Evolutionary conservation across 129 eudicot species (phyloP), one percentile per base, ranked within the genome.

Genomic region (Logfia minima): DNA sequence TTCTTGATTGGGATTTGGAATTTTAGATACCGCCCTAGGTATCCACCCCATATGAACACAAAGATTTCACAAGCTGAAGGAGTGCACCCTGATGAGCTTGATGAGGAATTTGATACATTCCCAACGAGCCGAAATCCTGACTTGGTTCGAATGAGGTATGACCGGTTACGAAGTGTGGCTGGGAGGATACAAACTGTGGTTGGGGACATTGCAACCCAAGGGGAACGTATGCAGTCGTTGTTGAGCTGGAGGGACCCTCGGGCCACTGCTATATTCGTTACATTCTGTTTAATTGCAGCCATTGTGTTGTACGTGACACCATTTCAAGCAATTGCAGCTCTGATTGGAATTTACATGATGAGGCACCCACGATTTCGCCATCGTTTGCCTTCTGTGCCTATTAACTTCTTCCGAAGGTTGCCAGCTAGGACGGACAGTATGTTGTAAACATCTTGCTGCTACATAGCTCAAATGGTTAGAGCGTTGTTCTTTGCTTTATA

Each of bases 171-270:
- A 82, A 88, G 97, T 32, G 98, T 93, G 66, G 98, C 98, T 2
- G 96, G 98, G 19, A 75, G 98, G 75, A 87, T 93, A 61, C 98
- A 92, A 66, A 93, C 98, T 0, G 98, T 93, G 68, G 83, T 93
- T 6, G 98, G 98, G 8, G 98, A 93, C 43, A 74, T 31, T 31
- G 34, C 94, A 18, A 93, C 98, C 0, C 98, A 93, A 75, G 98
- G 98, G 5, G 98, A 93, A 83, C 82, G 98, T n/a, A 48, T 93
- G 75, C 97, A 86, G 75, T 92, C 98, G 29, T 66, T 93, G 81
- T 66, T 93, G 71, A 93, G 98, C 96, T 93, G 98, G 98, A 77
- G 97, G 58, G 98, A 93, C 79, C 98, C 98, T 3, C 88, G 98
- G 19, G 98, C 98, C 6, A 88, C 98, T 0, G 90, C 96, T 65